Percentiles rank a stretch among this genome's conserved stretches.
phyloP scores from a whole-genome alignment of 2,329 filamentous ascomycete genomes.

The Pseudopyricularia javanii region DNA sequence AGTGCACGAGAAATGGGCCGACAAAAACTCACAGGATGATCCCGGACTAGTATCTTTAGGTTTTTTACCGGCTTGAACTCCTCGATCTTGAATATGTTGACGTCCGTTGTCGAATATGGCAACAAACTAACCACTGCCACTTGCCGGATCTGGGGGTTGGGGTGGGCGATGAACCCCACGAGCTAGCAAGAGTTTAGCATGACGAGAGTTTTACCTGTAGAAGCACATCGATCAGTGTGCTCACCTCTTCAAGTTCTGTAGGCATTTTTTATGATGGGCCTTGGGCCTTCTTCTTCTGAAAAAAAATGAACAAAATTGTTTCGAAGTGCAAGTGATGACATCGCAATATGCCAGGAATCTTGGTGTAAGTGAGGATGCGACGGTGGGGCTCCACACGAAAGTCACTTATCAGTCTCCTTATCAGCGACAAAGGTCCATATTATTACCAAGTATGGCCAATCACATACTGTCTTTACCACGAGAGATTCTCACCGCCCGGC shows the following conservation, averaged over 20 bases:
- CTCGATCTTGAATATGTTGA: conserved; percentile 71
- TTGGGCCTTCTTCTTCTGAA: background rate
- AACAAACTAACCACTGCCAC: conserved; percentile 79
- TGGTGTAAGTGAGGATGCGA: conserved; percentile 4
- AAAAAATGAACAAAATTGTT: background rate
- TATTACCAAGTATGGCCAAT: background rate
- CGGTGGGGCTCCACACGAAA: conserved; percentile 7
- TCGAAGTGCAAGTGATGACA: background rate
- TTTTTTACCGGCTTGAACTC: conserved; percentile 71
- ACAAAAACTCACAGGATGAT: conserved; percentile 55
- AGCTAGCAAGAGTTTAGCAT: conserved; percentile 38
- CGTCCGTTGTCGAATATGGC: conserved; percentile 63
- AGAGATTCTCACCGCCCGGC: background rate
- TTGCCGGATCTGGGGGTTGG: conserved; percentile 80
- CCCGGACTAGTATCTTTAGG: conserved; percentile 73
- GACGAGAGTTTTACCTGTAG: no score
- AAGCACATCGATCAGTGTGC: background rate
- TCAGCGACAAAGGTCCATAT: background rate
- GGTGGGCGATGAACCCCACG: conserved; percentile 85
- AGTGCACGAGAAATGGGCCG: no score
- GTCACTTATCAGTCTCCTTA: conserved; percentile 2
- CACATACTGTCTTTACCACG: background rate
- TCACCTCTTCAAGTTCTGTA: conserved; percentile 65
- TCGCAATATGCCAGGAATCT: background rate
- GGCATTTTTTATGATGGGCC: conserved; percentile 40